phyloP scores from a whole-genome alignment of 2,329 filamentous ascomycete genomes.

The Camillea tinctor region DNA sequence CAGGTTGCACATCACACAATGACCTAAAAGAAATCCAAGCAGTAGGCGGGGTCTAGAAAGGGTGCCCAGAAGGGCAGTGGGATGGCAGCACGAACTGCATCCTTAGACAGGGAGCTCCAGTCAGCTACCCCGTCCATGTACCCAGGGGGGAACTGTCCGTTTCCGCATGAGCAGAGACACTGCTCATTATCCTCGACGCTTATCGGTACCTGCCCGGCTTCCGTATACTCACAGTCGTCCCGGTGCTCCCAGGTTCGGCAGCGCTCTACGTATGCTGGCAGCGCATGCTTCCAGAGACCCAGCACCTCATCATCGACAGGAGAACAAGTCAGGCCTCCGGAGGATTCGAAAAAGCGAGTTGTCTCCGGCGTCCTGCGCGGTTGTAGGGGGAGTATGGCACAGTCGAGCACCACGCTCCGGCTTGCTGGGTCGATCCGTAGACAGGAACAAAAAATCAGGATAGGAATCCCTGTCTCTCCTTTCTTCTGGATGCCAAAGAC shows the following conservation, averaged over 20 bases:
- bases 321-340: slow-evolving; percentile 34
- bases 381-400: slow-evolving; percentile 45
- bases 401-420: slow-evolving; percentile 44
- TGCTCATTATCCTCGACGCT: slow-evolving; percentile 33
- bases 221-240: slow-evolving; percentile 41
- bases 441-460: slow-evolving; percentile 39
- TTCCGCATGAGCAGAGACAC: slow-evolving; percentile 46
- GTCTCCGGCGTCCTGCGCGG: slow-evolving; percentile 32
- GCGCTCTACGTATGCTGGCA: slow-evolving; percentile 46
- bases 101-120: slow-evolving; percentile 40
- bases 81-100: slow-evolving; percentile 55
- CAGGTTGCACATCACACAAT: slow-evolving; percentile 2
- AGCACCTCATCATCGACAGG: slow-evolving; percentile 55
- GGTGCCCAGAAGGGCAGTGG: slow-evolving; percentile 51
- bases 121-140: slow-evolving; percentile 38
- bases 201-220: slow-evolving; percentile 36
- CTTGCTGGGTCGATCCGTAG: slow-evolving; percentile 44
- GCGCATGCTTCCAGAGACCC: slow-evolving; percentile 44
- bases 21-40: not conserved
- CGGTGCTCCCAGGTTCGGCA: slow-evolving; percentile 46
- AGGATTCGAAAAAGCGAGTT: slow-evolving; percentile 37
- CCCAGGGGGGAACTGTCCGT: slow-evolving; percentile 38
- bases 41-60: slow-evolving; percentile 6
- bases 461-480: slow-evolving; percentile 22
- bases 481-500: slow-evolving; percentile 41